phyloP scores from a whole-genome alignment of 306 rosid genomes.

The Dryas drummondii region DNA sequence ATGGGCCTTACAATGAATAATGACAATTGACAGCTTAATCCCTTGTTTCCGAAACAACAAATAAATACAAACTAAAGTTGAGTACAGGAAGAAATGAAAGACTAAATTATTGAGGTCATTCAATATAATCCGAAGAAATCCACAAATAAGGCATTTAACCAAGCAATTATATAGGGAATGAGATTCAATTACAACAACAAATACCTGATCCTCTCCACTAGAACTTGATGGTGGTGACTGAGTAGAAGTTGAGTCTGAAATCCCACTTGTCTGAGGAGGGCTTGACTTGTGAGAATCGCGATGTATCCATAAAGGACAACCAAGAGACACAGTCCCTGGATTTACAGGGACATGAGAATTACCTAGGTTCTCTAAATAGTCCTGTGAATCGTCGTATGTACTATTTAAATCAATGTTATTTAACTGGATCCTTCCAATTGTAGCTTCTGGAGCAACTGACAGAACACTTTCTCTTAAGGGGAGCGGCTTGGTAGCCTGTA shows the following conservation, averaged over 20 bases:
- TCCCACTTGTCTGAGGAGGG: constrained; percentile 62
- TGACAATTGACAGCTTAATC: neutral
- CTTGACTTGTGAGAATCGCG: constrained; percentile 51
- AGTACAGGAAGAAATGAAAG: neutral
- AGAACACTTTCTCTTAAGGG: constrained; percentile 32
- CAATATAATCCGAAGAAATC: constrained; percentile 14
- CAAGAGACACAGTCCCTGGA: constrained; percentile 33
- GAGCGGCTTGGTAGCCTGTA: constrained; percentile 24
- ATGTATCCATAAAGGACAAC: constrained; percentile 41
- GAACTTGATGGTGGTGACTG: constrained; percentile 78
- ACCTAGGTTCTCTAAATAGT: constrained; percentile 35
- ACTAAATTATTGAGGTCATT: constrained; percentile 1
- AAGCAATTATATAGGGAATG: constrained; percentile 19
- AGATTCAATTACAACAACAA: constrained; percentile 12
- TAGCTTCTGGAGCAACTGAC: constrained; percentile 27
- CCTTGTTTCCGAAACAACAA: neutral
- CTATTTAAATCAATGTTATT: constrained; percentile 61
- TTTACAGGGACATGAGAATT: constrained; percentile 35
- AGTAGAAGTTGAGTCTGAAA: constrained; percentile 63
- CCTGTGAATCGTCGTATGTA: constrained; percentile 44
- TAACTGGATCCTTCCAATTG: constrained; percentile 36
- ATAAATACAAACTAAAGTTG: neutral
- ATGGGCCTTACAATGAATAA: neutral
- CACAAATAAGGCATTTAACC: neutral
- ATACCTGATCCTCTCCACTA: constrained; percentile 76